phyloP scores from a whole-genome alignment of 2,329 filamentous ascomycete genomes.

The Helicocarpus griseus region DNA sequence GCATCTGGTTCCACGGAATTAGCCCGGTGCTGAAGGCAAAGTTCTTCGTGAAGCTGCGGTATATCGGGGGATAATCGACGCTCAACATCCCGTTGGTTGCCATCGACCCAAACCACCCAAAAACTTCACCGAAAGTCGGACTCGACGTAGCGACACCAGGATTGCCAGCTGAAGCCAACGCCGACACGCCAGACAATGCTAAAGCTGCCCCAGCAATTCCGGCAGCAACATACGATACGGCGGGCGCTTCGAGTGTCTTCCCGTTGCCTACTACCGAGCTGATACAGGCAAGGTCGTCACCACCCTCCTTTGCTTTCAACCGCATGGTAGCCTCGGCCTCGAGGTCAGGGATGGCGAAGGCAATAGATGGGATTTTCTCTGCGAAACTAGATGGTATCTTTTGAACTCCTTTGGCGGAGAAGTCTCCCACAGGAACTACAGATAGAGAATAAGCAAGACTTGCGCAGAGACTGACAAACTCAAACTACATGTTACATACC shows the following conservation, averaged over 20 bases:
- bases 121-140: constrained; percentile 75
- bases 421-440: constrained; percentile 62
- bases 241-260: constrained; percentile 65
- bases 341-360: constrained; percentile 84
- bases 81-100: constrained; percentile 95
- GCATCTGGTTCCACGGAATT: constrained; percentile 71
- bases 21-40: constrained; percentile 86
- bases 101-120: constrained; percentile 87
- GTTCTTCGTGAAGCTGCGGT: constrained; percentile 83
- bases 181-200: constrained; percentile 60
- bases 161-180: constrained; percentile 52
- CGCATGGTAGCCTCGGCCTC: constrained; percentile 73
- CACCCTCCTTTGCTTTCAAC: constrained; percentile 53
- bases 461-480: not conserved
- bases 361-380: constrained; percentile 71
- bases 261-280: constrained; percentile 75
- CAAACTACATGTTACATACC: constrained; percentile 42
- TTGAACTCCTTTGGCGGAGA: constrained; percentile 63
- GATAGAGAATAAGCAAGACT: constrained; percentile 1
- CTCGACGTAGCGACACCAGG: constrained; percentile 57
- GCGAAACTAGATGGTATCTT: constrained; percentile 62
- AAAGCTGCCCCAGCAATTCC: constrained; percentile 80
- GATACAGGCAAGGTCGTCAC: constrained; percentile 67
- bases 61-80: constrained; percentile 76
- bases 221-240: constrained; percentile 73